phyloP scores from a whole-genome alignment of 2,329 filamentous ascomycete species.

The Phialemonium atrogriseum region DNA sequence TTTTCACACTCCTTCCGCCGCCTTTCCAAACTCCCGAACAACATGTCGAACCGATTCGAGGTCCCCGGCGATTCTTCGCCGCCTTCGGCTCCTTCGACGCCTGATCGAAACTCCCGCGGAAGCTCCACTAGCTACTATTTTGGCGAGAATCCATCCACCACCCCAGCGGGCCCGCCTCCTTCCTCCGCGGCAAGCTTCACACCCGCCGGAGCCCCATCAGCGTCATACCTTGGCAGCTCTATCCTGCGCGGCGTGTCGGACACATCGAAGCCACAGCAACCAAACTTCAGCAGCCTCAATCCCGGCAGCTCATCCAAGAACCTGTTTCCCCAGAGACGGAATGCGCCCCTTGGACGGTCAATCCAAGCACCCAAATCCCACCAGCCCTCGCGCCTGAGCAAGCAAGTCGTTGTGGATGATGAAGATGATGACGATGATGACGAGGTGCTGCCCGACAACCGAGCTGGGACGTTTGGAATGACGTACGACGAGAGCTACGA shows the following conservation, averaged over 20 bases:
- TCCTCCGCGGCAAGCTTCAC: slow-evolving; percentile 48
- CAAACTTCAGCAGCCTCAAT: slow-evolving; percentile 24
- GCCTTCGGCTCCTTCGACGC: slow-evolving; percentile 46
- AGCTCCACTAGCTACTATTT: slow-evolving; percentile 28
- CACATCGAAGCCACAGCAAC: slow-evolving; percentile 6
- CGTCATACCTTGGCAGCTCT: slow-evolving; percentile 46
- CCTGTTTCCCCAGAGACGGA: slow-evolving; percentile 30
- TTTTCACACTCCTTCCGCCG: too few species aligned
- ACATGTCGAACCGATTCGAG: slow-evolving; percentile 26
- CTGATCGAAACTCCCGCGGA: slow-evolving; percentile 29
- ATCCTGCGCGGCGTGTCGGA: slow-evolving; percentile 31
- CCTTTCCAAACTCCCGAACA: too few species aligned
- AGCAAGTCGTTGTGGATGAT: slow-evolving; percentile 26
- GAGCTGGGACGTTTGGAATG: slow-evolving; percentile 21
- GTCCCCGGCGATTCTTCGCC: slow-evolving; percentile 29
- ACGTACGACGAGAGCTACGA: slow-evolving; percentile 29
- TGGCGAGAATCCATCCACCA: slow-evolving; percentile 41
- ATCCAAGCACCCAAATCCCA: slow-evolving; percentile 20
- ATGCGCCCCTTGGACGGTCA: slow-evolving; percentile 39
- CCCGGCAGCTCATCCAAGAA: slow-evolving; percentile 21
- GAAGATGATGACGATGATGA: slow-evolving; percentile 30
- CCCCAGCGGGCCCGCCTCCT: slow-evolving; percentile 42
- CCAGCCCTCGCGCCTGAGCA: slow-evolving; percentile 44
- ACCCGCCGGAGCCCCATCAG: slow-evolving; percentile 46
- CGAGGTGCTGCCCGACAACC: slow-evolving; percentile 19